These are phyloP conservation scores for Lyophyllum decastes DNA, from an alignment of 768 basidiomycete species.

Conservation along the genomic window DNA sequence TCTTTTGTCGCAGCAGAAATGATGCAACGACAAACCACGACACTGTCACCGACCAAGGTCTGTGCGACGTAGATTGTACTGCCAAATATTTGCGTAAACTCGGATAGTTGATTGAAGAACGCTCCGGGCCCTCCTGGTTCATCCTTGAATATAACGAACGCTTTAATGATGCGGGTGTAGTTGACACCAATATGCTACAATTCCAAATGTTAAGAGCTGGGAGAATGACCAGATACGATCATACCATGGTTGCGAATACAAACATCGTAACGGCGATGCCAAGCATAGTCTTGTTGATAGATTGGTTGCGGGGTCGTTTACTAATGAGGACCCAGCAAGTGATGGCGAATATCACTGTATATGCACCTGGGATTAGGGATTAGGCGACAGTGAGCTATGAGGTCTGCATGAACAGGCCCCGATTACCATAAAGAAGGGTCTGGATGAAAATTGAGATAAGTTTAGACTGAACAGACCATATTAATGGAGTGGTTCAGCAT, in stretches of 20 bases:
- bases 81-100: constrained; percentile 37
- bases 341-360: constrained; percentile 28
- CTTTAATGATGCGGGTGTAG: constrained; percentile 33
- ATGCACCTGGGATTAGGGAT: constrained; percentile 21
- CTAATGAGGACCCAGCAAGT: constrained; percentile 31
- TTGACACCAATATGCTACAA: constrained; percentile 37
- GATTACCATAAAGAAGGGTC: constrained; percentile 25
- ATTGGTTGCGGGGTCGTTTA: constrained; percentile 23
- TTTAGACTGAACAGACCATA: constrained; percentile 14
- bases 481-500: not conserved
- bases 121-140: constrained; percentile 28
- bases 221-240: not conserved
- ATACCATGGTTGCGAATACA: constrained; percentile 31
- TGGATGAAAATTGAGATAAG: constrained; percentile 26
- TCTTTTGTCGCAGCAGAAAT: not conserved
- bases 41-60: constrained; percentile 38
- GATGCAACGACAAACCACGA: constrained; percentile 26
- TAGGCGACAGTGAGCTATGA: not conserved
- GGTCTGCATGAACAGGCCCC: not conserved
- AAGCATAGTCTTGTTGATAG: constrained; percentile 32
- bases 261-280: constrained; percentile 32
- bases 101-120: constrained; percentile 33
- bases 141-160: constrained; percentile 30
- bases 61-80: constrained; percentile 37
- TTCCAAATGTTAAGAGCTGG: not conserved